phyloP scores from a whole-genome alignment of 805 yeast species.

The Millerozyma miso region DNA sequence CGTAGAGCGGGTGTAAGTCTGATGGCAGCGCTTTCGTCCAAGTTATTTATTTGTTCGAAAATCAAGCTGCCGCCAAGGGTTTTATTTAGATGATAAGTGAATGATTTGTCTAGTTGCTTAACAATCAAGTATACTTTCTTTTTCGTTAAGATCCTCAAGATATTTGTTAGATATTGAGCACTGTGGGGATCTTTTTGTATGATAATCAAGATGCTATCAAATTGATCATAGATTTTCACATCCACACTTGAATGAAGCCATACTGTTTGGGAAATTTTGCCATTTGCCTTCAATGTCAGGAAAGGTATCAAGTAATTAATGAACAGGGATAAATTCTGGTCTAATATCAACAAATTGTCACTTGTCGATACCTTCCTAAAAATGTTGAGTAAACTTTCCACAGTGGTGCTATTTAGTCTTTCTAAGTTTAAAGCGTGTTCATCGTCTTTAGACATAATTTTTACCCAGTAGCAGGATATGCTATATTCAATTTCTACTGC shows the following conservation, averaged over 20 bases:
- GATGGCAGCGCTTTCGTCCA: neutral
- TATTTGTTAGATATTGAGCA: conserved; percentile 5
- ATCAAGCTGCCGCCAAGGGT: conserved; percentile 10
- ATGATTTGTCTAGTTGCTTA: conserved; percentile 32
- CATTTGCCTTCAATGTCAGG: conserved; percentile 45
- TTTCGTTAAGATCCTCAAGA: conserved; percentile 8
- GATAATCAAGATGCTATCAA: conserved; percentile 16
- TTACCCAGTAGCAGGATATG: neutral
- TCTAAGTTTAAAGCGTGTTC: neutral
- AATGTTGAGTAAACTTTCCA: conserved; percentile 16
- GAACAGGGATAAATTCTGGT: conserved; percentile 43
- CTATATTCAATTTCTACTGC: neutral
- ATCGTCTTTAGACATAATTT: neutral
- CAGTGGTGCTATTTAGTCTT: conserved; percentile 12
- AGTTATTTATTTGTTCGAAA: conserved; percentile 8
- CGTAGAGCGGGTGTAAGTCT: conserved; percentile 39
- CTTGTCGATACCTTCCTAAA: conserved; percentile 21
- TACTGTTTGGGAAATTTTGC: conserved; percentile 44
- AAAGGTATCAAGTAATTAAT: conserved; percentile 56
- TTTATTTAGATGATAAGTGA: conserved; percentile 27
- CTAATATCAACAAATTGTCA: conserved; percentile 37
- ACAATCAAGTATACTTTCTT: conserved; percentile 25
- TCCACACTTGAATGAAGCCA: conserved; percentile 37
- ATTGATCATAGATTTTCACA: conserved; percentile 9
- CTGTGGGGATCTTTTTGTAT: conserved; percentile 10